Evolutionary conservation across 2,329 filamentous ascomycete species (phyloP).

Genomic region (Paraphoma sp.): DNA sequence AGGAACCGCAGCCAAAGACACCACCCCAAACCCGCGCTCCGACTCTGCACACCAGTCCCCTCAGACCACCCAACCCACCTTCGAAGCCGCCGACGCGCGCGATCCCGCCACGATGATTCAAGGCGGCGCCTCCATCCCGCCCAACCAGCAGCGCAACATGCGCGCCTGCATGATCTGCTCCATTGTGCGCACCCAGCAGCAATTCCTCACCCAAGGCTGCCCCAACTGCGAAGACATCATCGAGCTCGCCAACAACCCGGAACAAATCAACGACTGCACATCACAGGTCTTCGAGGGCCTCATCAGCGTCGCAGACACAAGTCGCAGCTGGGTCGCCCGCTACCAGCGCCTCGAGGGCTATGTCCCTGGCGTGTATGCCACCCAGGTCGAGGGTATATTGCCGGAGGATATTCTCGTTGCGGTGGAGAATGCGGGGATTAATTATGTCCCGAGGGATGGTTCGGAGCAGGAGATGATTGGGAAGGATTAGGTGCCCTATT

Average conservation of each 20-base stretch:
- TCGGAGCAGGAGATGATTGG: constrained; percentile 46
- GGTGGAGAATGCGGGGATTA: constrained; percentile 65
- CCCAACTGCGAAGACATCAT: constrained; percentile 97
- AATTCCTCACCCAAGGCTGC: constrained; percentile 86
- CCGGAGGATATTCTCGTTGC: constrained; percentile 63
- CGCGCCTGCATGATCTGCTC: constrained; percentile 99
- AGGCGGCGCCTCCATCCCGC: constrained; percentile 69
- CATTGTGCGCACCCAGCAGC: constrained; percentile 82
- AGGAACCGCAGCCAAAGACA: background rate
- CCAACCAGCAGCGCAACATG: constrained; percentile 80
- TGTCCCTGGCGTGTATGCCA: constrained; percentile 87
- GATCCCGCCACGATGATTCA: constrained; percentile 40
- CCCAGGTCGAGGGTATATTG: constrained; percentile 85
- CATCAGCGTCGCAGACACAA: constrained; percentile 83
- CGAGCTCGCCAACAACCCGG: constrained; percentile 77
- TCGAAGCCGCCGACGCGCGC: background rate
- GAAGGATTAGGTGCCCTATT: constrained; percentile 27
- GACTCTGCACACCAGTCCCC: background rate
- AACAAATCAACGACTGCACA: constrained; percentile 90
- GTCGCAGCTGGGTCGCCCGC: constrained; percentile 89
- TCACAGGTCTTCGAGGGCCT: constrained; percentile 95
- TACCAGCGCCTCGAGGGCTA: constrained; percentile 93
- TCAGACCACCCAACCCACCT: background rate
- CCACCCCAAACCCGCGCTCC: background rate
- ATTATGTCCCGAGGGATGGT: constrained; percentile 61